A percentile compares a stretch with the other conserved stretches of the same genome.
These are phyloP conservation scores for Paramarasmius palmivorus DNA, from an alignment of 1,284 basidiomycete species.

Conservation along the genomic window DNA sequence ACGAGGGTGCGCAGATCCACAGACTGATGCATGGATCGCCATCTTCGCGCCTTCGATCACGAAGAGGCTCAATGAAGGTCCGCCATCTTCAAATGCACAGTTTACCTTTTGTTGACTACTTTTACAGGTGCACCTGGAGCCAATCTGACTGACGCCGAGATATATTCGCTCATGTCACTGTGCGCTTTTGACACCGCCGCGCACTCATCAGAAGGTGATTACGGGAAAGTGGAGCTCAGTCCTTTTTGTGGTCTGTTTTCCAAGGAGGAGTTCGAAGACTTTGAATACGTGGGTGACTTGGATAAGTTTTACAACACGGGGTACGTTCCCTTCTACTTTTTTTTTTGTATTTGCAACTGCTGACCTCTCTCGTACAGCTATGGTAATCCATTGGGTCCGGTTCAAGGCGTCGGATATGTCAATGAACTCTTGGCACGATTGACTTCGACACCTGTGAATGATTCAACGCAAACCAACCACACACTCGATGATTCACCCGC, in stretches of 20 bases:
- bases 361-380: constrained; percentile 40
- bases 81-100: background rate
- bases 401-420: constrained; percentile 81
- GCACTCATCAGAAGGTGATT: background rate
- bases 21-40: constrained; percentile 53
- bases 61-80: constrained; percentile 56
- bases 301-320: constrained; percentile 78
- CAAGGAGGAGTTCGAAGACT: constrained; percentile 55
- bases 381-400: constrained; percentile 64
- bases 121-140: constrained; percentile 48
- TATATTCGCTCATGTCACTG: constrained; percentile 64
- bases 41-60: constrained; percentile 59
- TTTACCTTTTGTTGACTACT: background rate
- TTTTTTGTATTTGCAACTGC: constrained; percentile 5
- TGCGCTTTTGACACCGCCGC: constrained; percentile 79
- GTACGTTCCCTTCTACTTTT: constrained; percentile 47
- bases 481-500: constrained; percentile 66
- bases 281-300: constrained; percentile 74
- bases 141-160: constrained; percentile 56
- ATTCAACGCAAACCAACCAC: constrained; percentile 77
- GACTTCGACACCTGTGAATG: constrained; percentile 56
- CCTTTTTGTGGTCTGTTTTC: constrained; percentile 74
- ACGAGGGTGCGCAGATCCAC: constrained; percentile 42
- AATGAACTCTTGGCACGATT: constrained; percentile 86
- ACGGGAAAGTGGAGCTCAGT: constrained; percentile 45